phyloP scores from a whole-genome alignment of 805 yeast species.

The Teunomyces gatunensis region DNA sequence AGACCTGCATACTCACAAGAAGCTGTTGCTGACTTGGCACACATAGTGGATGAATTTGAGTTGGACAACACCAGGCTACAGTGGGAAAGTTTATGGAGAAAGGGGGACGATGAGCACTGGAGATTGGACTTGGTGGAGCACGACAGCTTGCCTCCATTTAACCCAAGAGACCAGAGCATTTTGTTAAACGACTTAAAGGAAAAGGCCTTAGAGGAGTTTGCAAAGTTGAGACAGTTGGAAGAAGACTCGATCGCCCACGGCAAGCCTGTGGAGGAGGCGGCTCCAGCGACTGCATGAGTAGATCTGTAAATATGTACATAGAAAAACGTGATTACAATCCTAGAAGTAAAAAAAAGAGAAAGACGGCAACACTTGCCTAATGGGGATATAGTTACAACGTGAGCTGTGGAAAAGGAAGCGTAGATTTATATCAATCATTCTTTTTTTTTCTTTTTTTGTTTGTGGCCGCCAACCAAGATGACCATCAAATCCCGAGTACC shows the following conservation, averaged over 20 bases:
- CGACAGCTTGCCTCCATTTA: slow-evolving; percentile 52
- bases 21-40: slow-evolving; percentile 79
- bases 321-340: slow-evolving; percentile 3
- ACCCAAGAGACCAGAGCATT: slow-evolving; percentile 66
- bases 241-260: background rate
- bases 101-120: slow-evolving; percentile 81
- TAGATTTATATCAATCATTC: background rate
- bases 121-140: slow-evolving; percentile 55
- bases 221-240: slow-evolving; percentile 16
- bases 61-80: slow-evolving; percentile 49
- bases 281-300: slow-evolving; percentile 3
- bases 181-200: slow-evolving; percentile 59
- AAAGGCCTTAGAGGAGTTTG: slow-evolving; percentile 35
- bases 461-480: background rate
- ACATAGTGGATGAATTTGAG: slow-evolving; percentile 63
- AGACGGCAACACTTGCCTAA: background rate
- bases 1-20: slow-evolving; percentile 90
- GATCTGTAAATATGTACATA: slow-evolving; percentile 7
- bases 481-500: no score
- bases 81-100: slow-evolving; percentile 89
- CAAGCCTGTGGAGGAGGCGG: slow-evolving; percentile 1
- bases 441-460: background rate
- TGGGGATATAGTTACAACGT: background rate
- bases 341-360: background rate
- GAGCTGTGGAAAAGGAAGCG: background rate